Conservation (phyloP, 805 yeast genomes). For the Yarrowia porcina region DNA sequence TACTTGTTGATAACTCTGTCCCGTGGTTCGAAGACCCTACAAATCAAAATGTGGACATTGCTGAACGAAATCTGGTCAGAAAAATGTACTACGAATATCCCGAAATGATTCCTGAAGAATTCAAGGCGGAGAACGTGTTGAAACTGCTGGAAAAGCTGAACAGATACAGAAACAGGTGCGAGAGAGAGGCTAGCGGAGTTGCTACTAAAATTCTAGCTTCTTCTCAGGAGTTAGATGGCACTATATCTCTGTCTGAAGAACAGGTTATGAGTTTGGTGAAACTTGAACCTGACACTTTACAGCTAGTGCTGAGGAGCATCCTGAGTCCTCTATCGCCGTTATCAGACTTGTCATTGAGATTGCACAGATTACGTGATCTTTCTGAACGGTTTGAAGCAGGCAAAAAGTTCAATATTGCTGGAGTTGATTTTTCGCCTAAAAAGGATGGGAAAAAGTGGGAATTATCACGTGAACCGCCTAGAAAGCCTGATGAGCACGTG, state of each 20-base stretch:
- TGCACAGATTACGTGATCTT: background rate
- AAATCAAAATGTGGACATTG: slow-evolving; percentile 52
- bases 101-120: slow-evolving; percentile 4
- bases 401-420: background rate
- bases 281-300: background rate
- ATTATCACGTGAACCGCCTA: slow-evolving; percentile 1
- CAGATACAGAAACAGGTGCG: background rate
- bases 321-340: slow-evolving; percentile 8
- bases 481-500: background rate
- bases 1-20: slow-evolving; percentile 45
- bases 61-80: slow-evolving; percentile 58
- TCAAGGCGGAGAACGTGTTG: background rate
- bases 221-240: background rate
- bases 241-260: background rate
- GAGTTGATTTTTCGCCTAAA: background rate
- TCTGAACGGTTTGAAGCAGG: background rate
- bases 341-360: background rate
- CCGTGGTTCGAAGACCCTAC: slow-evolving; percentile 72
- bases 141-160: background rate
- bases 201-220: background rate
- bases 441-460: background rate
- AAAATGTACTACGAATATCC: slow-evolving; percentile 29
- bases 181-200: background rate
- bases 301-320: background rate
- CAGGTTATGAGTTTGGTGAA: background rate